Conservation (phyloP, 2,329 filamentous ascomycete genomes). For the Amauroascus verrucosus region DNA sequence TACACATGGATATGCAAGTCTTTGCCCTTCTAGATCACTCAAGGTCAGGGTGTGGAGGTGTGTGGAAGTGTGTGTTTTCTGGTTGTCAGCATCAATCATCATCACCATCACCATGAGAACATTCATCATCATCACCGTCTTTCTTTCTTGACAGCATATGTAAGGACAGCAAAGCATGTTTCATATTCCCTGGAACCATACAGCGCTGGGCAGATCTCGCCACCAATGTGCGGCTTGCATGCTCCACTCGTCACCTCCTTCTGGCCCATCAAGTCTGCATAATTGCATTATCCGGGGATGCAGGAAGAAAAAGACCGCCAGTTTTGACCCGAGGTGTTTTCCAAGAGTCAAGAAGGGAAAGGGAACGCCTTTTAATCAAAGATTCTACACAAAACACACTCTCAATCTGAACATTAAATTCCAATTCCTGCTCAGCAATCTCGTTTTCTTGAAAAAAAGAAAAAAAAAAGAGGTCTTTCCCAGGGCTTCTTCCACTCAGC, state of each 20-base stretch:
- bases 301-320: not conserved
- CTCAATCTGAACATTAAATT: too few relatives aligned
- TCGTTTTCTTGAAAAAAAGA: too few relatives aligned
- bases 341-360: too few relatives aligned
- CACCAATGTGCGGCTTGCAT: not conserved
- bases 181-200: slow-evolving; percentile 7
- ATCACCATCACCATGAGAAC: too few relatives aligned
- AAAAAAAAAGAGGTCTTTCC: too few relatives aligned
- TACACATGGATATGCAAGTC: slow-evolving; percentile 10
- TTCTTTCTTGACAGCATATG: not conserved
- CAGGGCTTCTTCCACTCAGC: not conserved
- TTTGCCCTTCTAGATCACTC: slow-evolving; percentile 8
- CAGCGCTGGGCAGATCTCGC: slow-evolving; percentile 4
- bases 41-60: not conserved
- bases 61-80: not conserved
- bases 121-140: too few relatives aligned
- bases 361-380: too few relatives aligned
- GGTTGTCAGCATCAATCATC: too few relatives aligned
- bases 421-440: too few relatives aligned
- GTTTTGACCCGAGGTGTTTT: too few relatives aligned
- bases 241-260: not conserved
- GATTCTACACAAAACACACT: too few relatives aligned
- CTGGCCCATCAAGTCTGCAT: not conserved
- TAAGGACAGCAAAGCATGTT: slow-evolving; percentile 9
- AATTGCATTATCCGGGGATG: not conserved